Evolutionary conservation across 257 asterid genomes (phyloP).

Genomic region (Knoxia roxburghii): DNA sequence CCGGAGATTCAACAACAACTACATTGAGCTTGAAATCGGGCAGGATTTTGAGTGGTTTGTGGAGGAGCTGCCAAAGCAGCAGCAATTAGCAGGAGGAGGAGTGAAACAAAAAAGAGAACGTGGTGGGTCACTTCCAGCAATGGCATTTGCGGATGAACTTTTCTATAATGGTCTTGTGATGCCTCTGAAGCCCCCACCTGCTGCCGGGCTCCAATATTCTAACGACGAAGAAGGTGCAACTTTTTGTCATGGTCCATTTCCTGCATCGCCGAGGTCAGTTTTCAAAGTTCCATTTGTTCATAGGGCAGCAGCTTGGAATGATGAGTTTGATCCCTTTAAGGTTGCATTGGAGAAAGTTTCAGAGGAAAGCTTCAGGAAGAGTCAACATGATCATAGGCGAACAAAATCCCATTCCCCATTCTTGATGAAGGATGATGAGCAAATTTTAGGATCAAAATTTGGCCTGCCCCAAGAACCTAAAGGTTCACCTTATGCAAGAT

Average conservation of each 20-base stretch:
- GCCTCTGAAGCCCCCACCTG: conserved; percentile 82
- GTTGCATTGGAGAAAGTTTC: conserved; percentile 60
- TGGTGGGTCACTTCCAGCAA: conserved; percentile 42
- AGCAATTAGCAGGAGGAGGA: no score
- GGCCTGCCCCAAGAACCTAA: conserved; percentile 47
- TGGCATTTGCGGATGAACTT: conserved; percentile 69
- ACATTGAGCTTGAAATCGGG: conserved; percentile 8
- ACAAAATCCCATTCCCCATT: conserved; percentile 56
- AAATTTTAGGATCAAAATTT: conserved; percentile 15
- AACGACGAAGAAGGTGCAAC: conserved; percentile 15
- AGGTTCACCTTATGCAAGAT: conserved; percentile 65
- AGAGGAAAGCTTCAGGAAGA: conserved; percentile 34
- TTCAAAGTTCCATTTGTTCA: conserved; percentile 49
- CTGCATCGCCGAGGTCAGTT: conserved; percentile 31
- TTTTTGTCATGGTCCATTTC: conserved; percentile 25
- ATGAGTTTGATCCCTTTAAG: conserved; percentile 53
- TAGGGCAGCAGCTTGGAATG: conserved; percentile 37
- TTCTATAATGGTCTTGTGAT: conserved; percentile 54
- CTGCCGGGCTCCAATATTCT: conserved; percentile 46
- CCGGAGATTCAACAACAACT: conserved; percentile 28
- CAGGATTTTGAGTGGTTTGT: conserved; percentile 15
- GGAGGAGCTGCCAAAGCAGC: background rate
- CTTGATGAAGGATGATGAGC: conserved; percentile 17
- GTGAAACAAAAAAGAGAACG: conserved; percentile 20
- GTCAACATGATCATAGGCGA: conserved; percentile 43